phyloP scores from a whole-genome alignment of 202 grass and related monocot species.

The Bolboschoenoplectus hybrid region DNA sequence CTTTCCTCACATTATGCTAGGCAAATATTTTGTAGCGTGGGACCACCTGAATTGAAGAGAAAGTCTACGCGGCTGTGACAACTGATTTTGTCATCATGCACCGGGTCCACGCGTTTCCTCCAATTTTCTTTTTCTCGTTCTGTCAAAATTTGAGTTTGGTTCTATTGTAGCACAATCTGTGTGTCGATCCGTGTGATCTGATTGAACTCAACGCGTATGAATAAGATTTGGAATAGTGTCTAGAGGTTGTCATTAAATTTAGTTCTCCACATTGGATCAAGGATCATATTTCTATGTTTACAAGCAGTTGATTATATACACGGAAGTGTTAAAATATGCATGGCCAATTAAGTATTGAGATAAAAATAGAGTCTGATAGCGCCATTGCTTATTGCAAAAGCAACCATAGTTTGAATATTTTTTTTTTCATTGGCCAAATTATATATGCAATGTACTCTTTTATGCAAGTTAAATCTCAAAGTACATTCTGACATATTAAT shows the following conservation, averaged over 20 bases:
- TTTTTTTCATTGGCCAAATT: not conserved
- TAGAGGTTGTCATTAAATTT: not conserved
- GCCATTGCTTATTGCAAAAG: not conserved
- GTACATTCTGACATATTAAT: not conserved
- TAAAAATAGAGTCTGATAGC: not conserved
- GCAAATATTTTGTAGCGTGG: not conserved
- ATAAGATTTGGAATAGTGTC: not conserved
- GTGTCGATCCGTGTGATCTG: not conserved
- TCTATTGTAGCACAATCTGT: not conserved
- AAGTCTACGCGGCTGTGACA: slow-evolving; percentile 25
- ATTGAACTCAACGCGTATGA: not conserved
- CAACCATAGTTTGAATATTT: not conserved
- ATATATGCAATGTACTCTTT: not conserved
- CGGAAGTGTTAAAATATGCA: not conserved
- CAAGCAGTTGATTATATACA: too few species aligned
- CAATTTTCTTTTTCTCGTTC: not conserved
- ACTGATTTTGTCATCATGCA: slow-evolving; percentile 6
- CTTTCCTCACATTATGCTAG: not conserved
- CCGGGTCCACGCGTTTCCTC: slow-evolving; percentile 9
- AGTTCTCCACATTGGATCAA: not conserved
- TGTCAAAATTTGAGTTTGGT: not conserved
- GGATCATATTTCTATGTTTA: not conserved
- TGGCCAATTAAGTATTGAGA: not conserved
- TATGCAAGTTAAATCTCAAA: not conserved
- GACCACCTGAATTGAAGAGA: not conserved